Evolutionary conservation across 192 early-diverging fungal species (phyloP).

Genomic region (Entophlyctis luteolus): DNA sequence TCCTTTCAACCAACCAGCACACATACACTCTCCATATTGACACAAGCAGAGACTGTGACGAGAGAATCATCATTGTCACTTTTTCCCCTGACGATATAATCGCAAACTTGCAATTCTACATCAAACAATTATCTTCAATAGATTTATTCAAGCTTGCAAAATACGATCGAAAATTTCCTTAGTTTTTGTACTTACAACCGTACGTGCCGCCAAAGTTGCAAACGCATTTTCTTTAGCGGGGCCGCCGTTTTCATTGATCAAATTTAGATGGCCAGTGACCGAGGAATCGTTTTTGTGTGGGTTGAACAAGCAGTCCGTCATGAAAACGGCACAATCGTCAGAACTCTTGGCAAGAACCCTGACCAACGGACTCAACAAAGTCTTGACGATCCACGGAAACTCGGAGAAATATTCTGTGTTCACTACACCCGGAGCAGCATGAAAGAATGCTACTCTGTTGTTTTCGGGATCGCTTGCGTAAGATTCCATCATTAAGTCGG

Average conservation of each 20-base stretch:
- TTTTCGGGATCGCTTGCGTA: constrained; percentile 4
- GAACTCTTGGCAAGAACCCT: neutral
- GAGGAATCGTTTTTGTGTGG: neutral
- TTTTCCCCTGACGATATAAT: too few species aligned
- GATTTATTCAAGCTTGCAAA: too few species aligned
- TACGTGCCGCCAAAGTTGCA: neutral
- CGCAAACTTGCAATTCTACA: too few species aligned
- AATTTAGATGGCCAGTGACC: neutral
- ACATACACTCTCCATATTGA: too few species aligned
- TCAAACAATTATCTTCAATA: too few species aligned
- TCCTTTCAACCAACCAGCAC: too few species aligned
- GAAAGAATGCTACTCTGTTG: constrained; percentile 20
- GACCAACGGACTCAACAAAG: constrained; percentile 6
- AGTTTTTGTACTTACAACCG: neutral
- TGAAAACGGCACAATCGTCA: constrained; percentile 28
- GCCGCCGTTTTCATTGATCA: constrained; percentile 4
- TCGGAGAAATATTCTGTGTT: constrained; percentile 13
- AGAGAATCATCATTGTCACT: too few species aligned
- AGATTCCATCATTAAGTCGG: constrained; percentile 27
- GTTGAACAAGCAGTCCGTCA: constrained; percentile 13
- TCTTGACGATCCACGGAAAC: constrained; percentile 18
- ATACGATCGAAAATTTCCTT: neutral
- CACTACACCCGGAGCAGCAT: constrained; percentile 31
- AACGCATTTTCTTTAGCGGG: neutral
- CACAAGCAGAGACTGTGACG: too few species aligned